phyloP scores from a whole-genome alignment of 2,329 filamentous ascomycete genomes.

The Teratosphaeria pseudoeucalypti region DNA sequence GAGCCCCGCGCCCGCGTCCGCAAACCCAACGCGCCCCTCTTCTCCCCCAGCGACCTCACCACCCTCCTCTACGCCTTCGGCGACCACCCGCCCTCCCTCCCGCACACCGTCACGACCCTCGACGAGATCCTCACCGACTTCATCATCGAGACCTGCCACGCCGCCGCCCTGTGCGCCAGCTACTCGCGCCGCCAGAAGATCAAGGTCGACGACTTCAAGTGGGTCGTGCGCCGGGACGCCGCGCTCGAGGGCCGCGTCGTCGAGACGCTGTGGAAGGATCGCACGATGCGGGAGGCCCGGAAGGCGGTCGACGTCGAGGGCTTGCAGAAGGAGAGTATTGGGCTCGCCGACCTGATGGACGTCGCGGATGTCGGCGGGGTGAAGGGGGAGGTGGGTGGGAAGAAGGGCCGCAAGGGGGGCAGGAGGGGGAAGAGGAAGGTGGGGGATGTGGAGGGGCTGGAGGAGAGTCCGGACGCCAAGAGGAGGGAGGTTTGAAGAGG shows the following conservation, averaged over 20 bases:
- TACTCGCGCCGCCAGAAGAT: slow-evolving; percentile 89
- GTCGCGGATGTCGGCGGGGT: slow-evolving; percentile 31
- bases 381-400: slow-evolving; percentile 23
- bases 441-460: neutral
- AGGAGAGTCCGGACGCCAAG: neutral
- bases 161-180: slow-evolving; percentile 73
- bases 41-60: slow-evolving; percentile 28
- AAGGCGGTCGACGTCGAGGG: slow-evolving; percentile 63
- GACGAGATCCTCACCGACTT: slow-evolving; percentile 97
- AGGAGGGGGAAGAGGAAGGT: slow-evolving; percentile 11
- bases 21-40: slow-evolving; percentile 35
- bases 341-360: slow-evolving; percentile 38
- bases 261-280: slow-evolving; percentile 80
- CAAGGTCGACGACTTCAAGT: slow-evolving; percentile 97
- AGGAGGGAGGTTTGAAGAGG: neutral
- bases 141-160: slow-evolving; percentile 86
- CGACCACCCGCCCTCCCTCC: slow-evolving; percentile 62
- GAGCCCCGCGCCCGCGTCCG: slow-evolving; percentile 40
- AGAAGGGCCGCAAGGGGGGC: slow-evolving; percentile 3
- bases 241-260: slow-evolving; percentile 79
- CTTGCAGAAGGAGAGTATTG: slow-evolving; percentile 40
- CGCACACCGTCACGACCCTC: slow-evolving; percentile 73
- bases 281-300: slow-evolving; percentile 71
- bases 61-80: slow-evolving; percentile 72
- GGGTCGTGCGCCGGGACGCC: slow-evolving; percentile 76